A percentile compares a stretch with the other conserved stretches of the same genome.
phyloP scores from a whole-genome alignment of 208 protist genomes.

The Wallacemonas collosoma region DNA sequence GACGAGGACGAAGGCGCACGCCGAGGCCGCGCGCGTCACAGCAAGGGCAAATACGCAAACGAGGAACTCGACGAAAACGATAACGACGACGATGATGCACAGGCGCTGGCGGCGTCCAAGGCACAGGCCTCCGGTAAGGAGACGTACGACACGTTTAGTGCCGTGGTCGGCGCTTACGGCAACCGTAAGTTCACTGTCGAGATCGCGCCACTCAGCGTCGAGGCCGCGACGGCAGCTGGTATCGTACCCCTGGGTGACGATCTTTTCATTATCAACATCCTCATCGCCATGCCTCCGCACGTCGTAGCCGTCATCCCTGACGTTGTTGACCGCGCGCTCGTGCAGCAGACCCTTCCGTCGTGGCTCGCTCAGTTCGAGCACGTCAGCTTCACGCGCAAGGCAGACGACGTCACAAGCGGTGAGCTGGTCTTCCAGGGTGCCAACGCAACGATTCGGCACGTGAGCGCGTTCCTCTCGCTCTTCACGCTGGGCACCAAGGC shows the following conservation, averaged over 20 bases:
- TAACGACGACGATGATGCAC: not conserved
- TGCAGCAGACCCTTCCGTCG: slow-evolving; percentile 58
- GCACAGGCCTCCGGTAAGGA: slow-evolving; percentile 10
- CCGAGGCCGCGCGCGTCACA: not conserved
- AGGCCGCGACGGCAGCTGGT: slow-evolving; percentile 42
- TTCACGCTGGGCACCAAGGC: slow-evolving; percentile 70
- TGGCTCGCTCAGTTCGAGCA: slow-evolving; percentile 84
- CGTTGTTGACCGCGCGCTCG: slow-evolving; percentile 63
- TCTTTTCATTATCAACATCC: slow-evolving; percentile 77
- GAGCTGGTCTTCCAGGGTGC: slow-evolving; percentile 86
- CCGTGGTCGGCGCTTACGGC: slow-evolving; percentile 38
- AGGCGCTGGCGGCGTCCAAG: not conserved
- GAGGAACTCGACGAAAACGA: not conserved
- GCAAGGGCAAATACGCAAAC: not conserved
- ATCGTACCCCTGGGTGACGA: slow-evolving; percentile 42
- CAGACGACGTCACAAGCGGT: slow-evolving; percentile 65
- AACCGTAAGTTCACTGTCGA: slow-evolving; percentile 53
- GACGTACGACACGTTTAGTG: slow-evolving; percentile 60
- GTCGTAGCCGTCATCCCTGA: slow-evolving; percentile 83
- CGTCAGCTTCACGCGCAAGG: slow-evolving; percentile 79
- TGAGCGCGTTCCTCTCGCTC: slow-evolving; percentile 75
- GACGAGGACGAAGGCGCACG: slow-evolving; percentile 14
- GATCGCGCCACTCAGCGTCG: slow-evolving; percentile 49
- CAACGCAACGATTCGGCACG: slow-evolving; percentile 65
- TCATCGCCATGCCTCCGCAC: slow-evolving; percentile 47